Evolutionary conservation across 2,329 filamentous ascomycete genomes (phyloP).

Genomic region (Kalmusia sp.): DNA sequence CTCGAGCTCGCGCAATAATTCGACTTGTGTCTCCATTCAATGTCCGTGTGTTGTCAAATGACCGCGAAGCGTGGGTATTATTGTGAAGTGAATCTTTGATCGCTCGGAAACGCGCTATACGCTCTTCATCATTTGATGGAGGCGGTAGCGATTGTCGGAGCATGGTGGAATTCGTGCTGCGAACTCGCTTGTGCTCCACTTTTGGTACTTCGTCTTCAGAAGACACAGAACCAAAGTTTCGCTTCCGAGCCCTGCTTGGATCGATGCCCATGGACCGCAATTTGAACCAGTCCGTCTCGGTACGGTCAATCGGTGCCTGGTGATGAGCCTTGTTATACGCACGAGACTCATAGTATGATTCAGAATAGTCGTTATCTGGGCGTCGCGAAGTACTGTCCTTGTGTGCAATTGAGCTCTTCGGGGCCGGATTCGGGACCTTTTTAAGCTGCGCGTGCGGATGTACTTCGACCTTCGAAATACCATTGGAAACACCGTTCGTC

Average conservation of each 20-base stretch:
- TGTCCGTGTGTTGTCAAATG: constrained; percentile 20
- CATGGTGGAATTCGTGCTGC: constrained; percentile 17
- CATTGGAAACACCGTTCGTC: neutral
- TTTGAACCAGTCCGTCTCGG: constrained; percentile 59
- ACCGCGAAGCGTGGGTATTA: neutral
- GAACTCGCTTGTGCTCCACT: constrained; percentile 31
- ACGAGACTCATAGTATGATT: constrained; percentile 24
- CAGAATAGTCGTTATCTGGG: constrained; percentile 28
- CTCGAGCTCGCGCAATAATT: constrained; percentile 27
- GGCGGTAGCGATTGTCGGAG: constrained; percentile 16
- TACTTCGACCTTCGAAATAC: too few relatives aligned
- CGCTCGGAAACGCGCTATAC: constrained; percentile 30
- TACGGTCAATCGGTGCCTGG: constrained; percentile 49
- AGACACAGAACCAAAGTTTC: constrained; percentile 32
- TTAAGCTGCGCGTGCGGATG: neutral
- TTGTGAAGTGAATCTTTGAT: constrained; percentile 19
- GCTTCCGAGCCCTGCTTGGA: constrained; percentile 39
- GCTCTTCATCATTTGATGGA: constrained; percentile 26
- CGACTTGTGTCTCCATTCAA: constrained; percentile 15
- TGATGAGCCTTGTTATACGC: constrained; percentile 3
- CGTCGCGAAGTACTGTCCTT: too few relatives aligned
- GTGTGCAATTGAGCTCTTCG: too few relatives aligned
- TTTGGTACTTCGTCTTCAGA: constrained; percentile 29
- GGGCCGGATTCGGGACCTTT: too few relatives aligned
- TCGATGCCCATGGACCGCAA: constrained; percentile 58